Base-by-base conservation (phyloP, 1,139 yeast genomes). In the Tardiomyces depauwii region DNA sequence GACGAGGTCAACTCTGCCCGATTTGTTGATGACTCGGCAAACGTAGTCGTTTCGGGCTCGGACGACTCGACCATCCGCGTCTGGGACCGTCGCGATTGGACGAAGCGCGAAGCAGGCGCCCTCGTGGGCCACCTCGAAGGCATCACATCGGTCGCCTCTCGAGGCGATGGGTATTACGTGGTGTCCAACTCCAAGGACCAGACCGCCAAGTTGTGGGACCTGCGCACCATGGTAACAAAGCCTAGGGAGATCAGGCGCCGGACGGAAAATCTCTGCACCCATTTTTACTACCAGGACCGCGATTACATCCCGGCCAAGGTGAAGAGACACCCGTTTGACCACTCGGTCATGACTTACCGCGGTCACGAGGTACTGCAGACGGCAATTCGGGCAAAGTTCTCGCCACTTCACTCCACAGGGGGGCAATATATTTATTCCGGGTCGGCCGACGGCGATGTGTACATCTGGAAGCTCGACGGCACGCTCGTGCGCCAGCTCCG, bases 51-150 rank as follows among this genome's bases (percentile, higher is more conserved):
- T 6, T 80, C 89, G 42, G 95, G 95, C 0, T 81, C 91, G 1
- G 89, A 87, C 60, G 96, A 87, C 61, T 74, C 82, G 40, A 80
- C 83, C 1, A 80, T 86, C 4, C 71, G 93, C 54, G 86, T 87
- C 2, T 87, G 95, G 95, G 95, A 87, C 60, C 39, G 39, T 68
- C 82, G 44, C 62, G 76, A 42, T 66, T 67, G 51, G 64, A 63
- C 42, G 74, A 53, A 72, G 73, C 48, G 67, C 72, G 48, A 79
- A 89, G 61, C 39, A 72, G 77, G 55, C 73, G 77, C 62, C 72
- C 79, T 23, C 65, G 68, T 77, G 2, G 95, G 94, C 1, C 96
- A 87, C 62, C 73, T 78, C 11, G 93, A 85, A 42, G 67, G 67
- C n/a, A 53, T 63, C 41, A 60, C 65, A 2, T 55, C 54, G 39